Percentiles rank a stretch among this genome's conserved stretches.
Evolutionary conservation across 352 stramenopile genomes (phyloP).

Genomic region (Pythium brassicae): DNA sequence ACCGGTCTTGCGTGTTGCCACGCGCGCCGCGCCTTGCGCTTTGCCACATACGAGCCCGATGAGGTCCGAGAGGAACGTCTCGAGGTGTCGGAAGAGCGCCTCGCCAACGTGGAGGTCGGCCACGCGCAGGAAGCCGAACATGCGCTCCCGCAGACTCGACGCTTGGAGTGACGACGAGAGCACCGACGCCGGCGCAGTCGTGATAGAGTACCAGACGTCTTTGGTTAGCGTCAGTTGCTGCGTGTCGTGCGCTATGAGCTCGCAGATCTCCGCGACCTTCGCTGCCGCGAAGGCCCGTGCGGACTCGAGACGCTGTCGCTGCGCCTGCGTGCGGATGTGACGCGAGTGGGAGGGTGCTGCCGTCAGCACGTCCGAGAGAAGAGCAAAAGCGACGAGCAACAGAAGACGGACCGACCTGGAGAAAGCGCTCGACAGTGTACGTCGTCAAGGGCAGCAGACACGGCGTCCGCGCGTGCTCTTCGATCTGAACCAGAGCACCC

Average conservation of each 20-base stretch:
- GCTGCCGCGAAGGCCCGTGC: constrained; percentile 12
- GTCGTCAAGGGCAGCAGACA: not conserved
- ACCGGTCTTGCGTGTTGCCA: too few relatives aligned
- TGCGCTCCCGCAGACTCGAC: constrained; percentile 35
- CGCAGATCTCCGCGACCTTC: constrained; percentile 21
- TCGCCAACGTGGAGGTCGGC: constrained; percentile 39
- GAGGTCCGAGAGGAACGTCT: constrained; percentile 25
- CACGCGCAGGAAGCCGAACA: constrained; percentile 55
- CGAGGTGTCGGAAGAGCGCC: constrained; percentile 35
- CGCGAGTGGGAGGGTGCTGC: too few relatives aligned
- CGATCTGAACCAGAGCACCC: constrained; percentile 8
- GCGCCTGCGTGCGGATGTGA: constrained; percentile 10
- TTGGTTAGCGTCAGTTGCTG: constrained; percentile 13
- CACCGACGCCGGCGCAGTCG: not conserved
- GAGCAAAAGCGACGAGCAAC: not conserved
- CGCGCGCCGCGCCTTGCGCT: not conserved
- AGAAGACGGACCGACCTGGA: constrained; percentile 1
- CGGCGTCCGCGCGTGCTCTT: constrained; percentile 1
- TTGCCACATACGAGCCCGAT: constrained; percentile 30
- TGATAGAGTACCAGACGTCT: constrained; percentile 1
- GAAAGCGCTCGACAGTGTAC: constrained; percentile 10
- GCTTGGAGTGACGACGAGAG: constrained; percentile 17
- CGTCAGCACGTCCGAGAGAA: not conserved
- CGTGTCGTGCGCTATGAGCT: constrained; percentile 16
- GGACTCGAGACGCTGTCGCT: constrained; percentile 12